Conservation (phyloP, 1,284 basidiomycete genomes). For the Tremellales sp. region DNA sequence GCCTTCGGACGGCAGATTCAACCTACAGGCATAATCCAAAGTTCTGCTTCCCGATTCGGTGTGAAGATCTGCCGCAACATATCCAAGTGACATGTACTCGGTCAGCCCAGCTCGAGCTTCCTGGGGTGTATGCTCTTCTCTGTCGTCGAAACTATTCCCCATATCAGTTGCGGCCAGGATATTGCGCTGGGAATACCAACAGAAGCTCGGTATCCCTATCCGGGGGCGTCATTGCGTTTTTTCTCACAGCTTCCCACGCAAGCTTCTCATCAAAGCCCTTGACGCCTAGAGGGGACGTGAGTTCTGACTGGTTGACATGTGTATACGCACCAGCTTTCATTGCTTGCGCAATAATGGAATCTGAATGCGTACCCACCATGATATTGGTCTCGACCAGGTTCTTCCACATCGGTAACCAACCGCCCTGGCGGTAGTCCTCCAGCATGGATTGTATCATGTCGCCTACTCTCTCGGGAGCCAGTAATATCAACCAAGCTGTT, state of each 20-base stretch:
- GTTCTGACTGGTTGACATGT: slow-evolving; percentile 48
- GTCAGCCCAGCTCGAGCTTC: slow-evolving; percentile 75
- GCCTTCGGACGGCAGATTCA: neutral
- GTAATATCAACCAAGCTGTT: slow-evolving; percentile 72
- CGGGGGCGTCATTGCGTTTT: slow-evolving; percentile 63
- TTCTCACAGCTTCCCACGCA: slow-evolving; percentile 71
- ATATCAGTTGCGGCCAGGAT: neutral
- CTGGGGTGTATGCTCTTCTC: slow-evolving; percentile 74
- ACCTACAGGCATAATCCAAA: slow-evolving; percentile 70
- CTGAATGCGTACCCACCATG: slow-evolving; percentile 71
- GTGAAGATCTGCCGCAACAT: slow-evolving; percentile 74
- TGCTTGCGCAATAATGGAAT: slow-evolving; percentile 74
- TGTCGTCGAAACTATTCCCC: slow-evolving; percentile 50
- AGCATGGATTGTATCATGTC: slow-evolving; percentile 76
- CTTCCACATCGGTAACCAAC: slow-evolving; percentile 88
- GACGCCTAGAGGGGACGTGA: slow-evolving; percentile 18
- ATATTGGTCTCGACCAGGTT: slow-evolving; percentile 63
- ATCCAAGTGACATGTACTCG: slow-evolving; percentile 64
- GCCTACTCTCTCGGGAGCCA: slow-evolving; percentile 68
- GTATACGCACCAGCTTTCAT: slow-evolving; percentile 51
- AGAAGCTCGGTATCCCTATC: slow-evolving; percentile 58
- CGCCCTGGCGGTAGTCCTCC: slow-evolving; percentile 68
- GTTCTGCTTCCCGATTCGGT: slow-evolving; percentile 73
- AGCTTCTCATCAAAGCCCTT: slow-evolving; percentile 61
- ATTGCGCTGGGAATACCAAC: slow-evolving; percentile 42